A percentile compares a stretch with the other conserved stretches of the same genome.
Evolutionary conservation across 2,329 filamentous ascomycete genomes (phyloP).

Genomic region (Curvularia sp.): DNA sequence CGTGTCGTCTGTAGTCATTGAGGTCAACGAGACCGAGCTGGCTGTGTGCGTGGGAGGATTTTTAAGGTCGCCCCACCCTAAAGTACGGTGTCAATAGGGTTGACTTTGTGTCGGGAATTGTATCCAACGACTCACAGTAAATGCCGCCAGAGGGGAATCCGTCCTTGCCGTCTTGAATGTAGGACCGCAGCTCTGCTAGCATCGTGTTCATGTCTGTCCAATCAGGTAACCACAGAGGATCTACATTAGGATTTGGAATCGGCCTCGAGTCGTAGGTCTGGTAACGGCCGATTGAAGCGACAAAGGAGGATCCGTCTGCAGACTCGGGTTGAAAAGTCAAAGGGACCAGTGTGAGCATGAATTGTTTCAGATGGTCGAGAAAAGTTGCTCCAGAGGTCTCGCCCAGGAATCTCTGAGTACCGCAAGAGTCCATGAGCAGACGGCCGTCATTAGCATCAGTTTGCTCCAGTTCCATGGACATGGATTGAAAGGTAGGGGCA

Average conservation of each 20-base stretch:
- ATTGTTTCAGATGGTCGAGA: constrained; percentile 35
- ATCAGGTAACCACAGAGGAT: constrained; percentile 37
- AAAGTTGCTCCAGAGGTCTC: constrained; percentile 40
- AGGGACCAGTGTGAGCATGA: constrained; percentile 35
- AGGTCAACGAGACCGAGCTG: constrained; percentile 22
- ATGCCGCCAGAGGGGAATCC: constrained; percentile 34
- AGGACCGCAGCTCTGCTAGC: constrained; percentile 31
- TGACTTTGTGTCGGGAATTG: background rate
- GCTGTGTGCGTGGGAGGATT: constrained; percentile 20
- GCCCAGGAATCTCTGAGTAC: constrained; percentile 30
- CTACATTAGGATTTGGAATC: constrained; percentile 33
- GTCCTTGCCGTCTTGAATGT: constrained; percentile 38
- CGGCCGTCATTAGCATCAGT: constrained; percentile 23
- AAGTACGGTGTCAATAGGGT: background rate
- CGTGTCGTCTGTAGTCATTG: constrained; percentile 28
- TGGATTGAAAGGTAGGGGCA: constrained; percentile 18
- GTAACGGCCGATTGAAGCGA: constrained; percentile 33
- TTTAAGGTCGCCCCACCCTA: constrained; percentile 35
- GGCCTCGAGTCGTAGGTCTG: constrained; percentile 42
- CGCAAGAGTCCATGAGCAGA: constrained; percentile 30
- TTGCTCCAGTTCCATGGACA: constrained; percentile 13
- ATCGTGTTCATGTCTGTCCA: constrained; percentile 31
- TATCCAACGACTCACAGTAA: constrained; percentile 22
- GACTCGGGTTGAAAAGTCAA: constrained; percentile 25
- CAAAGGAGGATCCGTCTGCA: constrained; percentile 31